Evolutionary conservation across 495 filamentous ascomycete species (phyloP).

Genomic region (Parachaetomium inaequale): DNA sequence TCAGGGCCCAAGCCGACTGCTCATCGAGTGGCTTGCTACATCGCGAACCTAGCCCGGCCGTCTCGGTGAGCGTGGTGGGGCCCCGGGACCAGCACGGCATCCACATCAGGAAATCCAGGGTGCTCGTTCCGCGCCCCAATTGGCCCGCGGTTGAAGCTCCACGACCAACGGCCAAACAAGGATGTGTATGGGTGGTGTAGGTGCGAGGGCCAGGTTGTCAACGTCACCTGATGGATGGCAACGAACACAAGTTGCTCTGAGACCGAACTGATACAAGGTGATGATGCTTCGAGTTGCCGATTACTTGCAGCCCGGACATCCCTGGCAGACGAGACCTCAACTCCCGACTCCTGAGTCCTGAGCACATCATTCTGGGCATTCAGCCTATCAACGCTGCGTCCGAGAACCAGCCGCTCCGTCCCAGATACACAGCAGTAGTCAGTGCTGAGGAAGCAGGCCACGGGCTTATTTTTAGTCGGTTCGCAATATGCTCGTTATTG

Average conservation of each 20-base stretch:
- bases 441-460: conserved; percentile 13
- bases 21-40: background rate
- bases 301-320: background rate
- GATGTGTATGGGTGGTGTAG: background rate
- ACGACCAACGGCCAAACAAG: background rate
- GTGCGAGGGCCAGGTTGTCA: background rate
- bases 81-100: background rate
- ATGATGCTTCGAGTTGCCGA: background rate
- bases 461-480: conserved; percentile 22
- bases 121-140: conserved; percentile 19
- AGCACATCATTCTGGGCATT: conserved; percentile 17
- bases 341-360: background rate
- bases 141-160: conserved; percentile 16
- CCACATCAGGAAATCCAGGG: conserved; percentile 27
- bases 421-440: conserved; percentile 17
- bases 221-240: background rate
- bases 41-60: background rate
- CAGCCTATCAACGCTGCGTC: conserved; percentile 23
- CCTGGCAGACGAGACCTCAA: no score
- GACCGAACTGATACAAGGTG: background rate
- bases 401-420: background rate
- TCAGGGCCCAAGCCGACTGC: background rate
- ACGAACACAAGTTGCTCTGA: background rate
- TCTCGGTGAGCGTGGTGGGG: background rate
- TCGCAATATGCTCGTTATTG: conserved; percentile 8